These are phyloP conservation scores for Hyphopichia buzzinii DNA, from an alignment of 1,139 yeast genomes.

Conservation along the genomic window DNA sequence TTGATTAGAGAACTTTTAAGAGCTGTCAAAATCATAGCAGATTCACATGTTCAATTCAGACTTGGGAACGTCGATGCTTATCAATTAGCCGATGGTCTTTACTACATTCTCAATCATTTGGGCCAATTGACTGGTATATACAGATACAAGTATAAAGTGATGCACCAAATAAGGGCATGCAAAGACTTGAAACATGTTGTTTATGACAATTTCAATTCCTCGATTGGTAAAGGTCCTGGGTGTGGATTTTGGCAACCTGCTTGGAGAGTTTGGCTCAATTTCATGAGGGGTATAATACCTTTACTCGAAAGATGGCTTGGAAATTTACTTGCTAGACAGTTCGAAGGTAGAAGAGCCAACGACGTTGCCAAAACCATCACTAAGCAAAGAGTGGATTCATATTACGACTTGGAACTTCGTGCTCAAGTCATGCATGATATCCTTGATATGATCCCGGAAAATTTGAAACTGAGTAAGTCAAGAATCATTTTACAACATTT, in stretches of 20 bases:
- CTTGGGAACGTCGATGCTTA: conserved; percentile 89
- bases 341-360: conserved; percentile 91
- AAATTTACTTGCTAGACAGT: conserved; percentile 85
- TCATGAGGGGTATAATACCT: conserved; percentile 91
- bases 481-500: conserved; percentile 88
- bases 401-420: conserved; percentile 88
- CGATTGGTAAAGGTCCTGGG: conserved; percentile 97
- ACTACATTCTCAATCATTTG: conserved; percentile 85
- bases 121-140: conserved; percentile 97
- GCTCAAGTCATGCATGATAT: conserved; percentile 96
- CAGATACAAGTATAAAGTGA: conserved; percentile 93
- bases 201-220: conserved; percentile 73
- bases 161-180: conserved; percentile 97
- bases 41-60: conserved; percentile 88
- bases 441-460: conserved; percentile 95
- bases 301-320: conserved; percentile 93
- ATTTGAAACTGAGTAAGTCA: conserved; percentile 82
- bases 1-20: conserved; percentile 84
- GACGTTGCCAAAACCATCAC: conserved; percentile 93
- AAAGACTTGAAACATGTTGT: conserved; percentile 92
- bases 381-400: conserved; percentile 92
- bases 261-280: conserved; percentile 95
- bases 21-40: conserved; percentile 80
- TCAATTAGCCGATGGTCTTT: conserved; percentile 91
- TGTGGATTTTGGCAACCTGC: conserved; percentile 99